A percentile compares a stretch with the other conserved stretches of the same genome.
These are phyloP conservation scores for Colletotrichum sp. DNA, from an alignment of 2,329 filamentous ascomycete genomes.

Conservation along the genomic window DNA sequence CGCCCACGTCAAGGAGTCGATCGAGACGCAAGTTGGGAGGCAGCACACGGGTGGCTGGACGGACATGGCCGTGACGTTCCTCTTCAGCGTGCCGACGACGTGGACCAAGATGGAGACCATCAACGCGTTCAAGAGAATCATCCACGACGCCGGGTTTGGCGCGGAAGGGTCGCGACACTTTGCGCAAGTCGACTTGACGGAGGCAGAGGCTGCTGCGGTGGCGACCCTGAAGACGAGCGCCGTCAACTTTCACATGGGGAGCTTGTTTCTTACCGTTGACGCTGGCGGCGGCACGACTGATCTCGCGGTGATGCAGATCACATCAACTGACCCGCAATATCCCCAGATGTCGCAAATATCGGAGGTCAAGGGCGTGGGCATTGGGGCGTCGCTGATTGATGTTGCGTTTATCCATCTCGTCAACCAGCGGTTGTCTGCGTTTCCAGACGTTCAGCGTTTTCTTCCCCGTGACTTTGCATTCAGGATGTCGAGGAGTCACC, in stretches of 20 bases:
- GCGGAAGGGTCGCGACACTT: conserved; percentile 39
- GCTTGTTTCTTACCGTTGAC: conserved; percentile 48
- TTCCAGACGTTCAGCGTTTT: conserved; percentile 35
- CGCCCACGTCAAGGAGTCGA: conserved; percentile 49
- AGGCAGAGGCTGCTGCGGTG: conserved; percentile 53
- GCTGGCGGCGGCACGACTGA: conserved; percentile 53
- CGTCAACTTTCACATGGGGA: conserved; percentile 38
- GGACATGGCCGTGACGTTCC: conserved; percentile 52
- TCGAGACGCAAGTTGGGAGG: conserved; percentile 43
- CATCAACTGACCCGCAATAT: conserved; percentile 27
- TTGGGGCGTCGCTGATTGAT: conserved; percentile 52
- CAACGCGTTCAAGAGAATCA: conserved; percentile 54
- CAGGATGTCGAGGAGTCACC: conserved; percentile 40
- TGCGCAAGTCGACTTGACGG: conserved; percentile 49
- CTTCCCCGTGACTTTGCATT: conserved; percentile 41
- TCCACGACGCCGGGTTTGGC: conserved; percentile 54
- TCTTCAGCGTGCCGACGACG: conserved; percentile 63
- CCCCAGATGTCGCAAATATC: conserved; percentile 38
- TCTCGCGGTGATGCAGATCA: conserved; percentile 47
- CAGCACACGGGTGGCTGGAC: conserved; percentile 43
- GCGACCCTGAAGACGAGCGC: conserved; percentile 48
- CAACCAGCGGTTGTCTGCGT: conserved; percentile 36
- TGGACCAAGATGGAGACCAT: conserved; percentile 56
- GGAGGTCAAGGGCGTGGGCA: conserved; percentile 48
- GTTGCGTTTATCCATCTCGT: conserved; percentile 44